Percentiles rank a stretch among this genome's conserved stretches.
phyloP scores from a whole-genome alignment of 805 yeast species.

The Pichia kluyveri region DNA sequence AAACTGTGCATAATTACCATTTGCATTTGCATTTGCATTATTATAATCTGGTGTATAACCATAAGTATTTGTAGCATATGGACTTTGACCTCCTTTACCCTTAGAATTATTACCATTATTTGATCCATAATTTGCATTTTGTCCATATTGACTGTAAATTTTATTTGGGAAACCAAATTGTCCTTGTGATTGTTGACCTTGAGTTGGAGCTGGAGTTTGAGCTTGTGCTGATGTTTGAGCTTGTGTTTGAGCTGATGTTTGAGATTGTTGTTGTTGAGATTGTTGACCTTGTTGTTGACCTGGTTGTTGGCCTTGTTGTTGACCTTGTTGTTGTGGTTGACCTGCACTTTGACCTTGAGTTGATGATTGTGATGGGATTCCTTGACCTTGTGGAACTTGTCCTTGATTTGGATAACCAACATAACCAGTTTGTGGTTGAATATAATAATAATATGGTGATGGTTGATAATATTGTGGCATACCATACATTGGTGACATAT shows the following conservation, averaged over 20 bases:
- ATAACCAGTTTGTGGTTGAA: constrained; percentile 7
- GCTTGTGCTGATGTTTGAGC: not conserved
- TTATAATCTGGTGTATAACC: no score
- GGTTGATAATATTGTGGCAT: constrained; percentile 23
- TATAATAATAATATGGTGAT: constrained; percentile 25
- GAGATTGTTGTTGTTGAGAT: constrained; percentile 14
- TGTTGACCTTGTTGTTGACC: constrained; percentile 5
- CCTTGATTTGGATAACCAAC: constrained; percentile 12
- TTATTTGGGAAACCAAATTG: constrained; percentile 20
- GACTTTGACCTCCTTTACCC: constrained; percentile 6
- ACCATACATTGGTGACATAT: constrained; percentile 23
- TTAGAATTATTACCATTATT: not conserved
- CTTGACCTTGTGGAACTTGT: constrained; percentile 15
- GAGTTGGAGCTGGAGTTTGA: constrained; percentile 10
- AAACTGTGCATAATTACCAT: not conserved
- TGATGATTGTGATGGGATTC: constrained; percentile 3
- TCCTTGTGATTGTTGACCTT: constrained; percentile 9
- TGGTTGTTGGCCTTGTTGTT: constrained; percentile 10
- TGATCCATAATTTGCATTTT: not conserved
- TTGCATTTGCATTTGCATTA: no score
- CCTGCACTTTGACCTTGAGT: constrained; percentile 2
- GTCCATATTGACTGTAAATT: constrained; percentile 22
- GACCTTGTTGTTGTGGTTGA: constrained; percentile 10
- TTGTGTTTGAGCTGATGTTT: constrained; percentile 2
- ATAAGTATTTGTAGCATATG: not conserved